phyloP scores from a whole-genome alignment of 805 yeast species.

The Grigorovia transvaalensis region DNA sequence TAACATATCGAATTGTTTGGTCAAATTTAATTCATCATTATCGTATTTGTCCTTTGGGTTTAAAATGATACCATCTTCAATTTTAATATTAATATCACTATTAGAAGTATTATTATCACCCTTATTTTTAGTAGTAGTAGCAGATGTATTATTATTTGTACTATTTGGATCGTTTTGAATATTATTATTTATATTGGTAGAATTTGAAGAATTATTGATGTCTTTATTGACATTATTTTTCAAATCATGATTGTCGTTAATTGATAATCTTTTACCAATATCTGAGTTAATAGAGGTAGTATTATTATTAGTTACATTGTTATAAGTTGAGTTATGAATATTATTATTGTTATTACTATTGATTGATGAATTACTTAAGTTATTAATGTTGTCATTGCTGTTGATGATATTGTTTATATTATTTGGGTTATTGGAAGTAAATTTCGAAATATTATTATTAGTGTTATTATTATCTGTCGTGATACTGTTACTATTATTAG shows the following conservation, averaged over 20 bases:
- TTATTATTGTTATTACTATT: neutral
- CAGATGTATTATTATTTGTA: neutral
- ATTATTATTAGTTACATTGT: neutral
- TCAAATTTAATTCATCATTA: slow-evolving; percentile 30
- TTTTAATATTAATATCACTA: neutral
- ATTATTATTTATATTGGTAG: no score
- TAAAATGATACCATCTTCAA: neutral
- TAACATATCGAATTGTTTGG: slow-evolving; percentile 36
- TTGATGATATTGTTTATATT: neutral
- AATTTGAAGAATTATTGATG: no score
- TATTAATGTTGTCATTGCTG: slow-evolving; percentile 1
- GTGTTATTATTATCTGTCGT: neutral
- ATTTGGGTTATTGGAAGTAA: neutral
- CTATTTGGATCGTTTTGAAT: neutral
- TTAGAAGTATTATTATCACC: neutral
- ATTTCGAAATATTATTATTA: neutral
- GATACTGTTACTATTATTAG: neutral
- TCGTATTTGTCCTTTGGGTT: slow-evolving; percentile 14
- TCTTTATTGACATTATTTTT: no score
- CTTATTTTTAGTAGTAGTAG: neutral
- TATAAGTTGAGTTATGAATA: neutral
- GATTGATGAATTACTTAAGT: slow-evolving; percentile 4
- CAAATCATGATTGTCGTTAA: neutral
- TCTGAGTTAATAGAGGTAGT: neutral
- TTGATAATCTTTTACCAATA: neutral